Evolutionary conservation across 2,329 filamentous ascomycete genomes (phyloP).

Genomic region (Aspergillus novofumigatus): DNA sequence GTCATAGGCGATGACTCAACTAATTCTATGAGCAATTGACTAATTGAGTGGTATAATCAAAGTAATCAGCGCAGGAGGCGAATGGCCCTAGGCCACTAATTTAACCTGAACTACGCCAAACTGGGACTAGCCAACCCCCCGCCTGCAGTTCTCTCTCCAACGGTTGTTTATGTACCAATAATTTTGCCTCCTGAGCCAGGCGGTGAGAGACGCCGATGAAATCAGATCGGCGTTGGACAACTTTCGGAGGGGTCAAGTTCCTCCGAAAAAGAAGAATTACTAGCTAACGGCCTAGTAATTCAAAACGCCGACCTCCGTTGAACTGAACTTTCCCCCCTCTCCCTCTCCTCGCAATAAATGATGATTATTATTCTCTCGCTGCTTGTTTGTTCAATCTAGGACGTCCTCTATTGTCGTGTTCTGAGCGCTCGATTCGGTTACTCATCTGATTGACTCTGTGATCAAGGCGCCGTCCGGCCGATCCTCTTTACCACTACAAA

Average conservation of each 20-base stretch:
- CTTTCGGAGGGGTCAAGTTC: background rate
- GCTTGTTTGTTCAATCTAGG: background rate
- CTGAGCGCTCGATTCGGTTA: background rate
- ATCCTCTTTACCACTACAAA: background rate
- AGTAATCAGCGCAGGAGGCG: background rate
- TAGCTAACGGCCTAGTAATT: background rate
- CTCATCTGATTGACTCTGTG: background rate
- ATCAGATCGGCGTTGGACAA: constrained; percentile 2
- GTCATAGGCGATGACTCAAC: background rate
- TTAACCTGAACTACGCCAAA: background rate
- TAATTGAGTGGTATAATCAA: background rate
- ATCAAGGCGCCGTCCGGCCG: background rate
- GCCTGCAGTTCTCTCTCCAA: background rate
- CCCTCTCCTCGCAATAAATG: background rate
- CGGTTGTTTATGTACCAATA: background rate
- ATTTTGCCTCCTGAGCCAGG: background rate
- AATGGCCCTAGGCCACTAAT: background rate
- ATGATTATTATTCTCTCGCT: background rate
- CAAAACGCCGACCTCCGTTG: background rate
- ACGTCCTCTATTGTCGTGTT: background rate
- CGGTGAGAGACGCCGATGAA: background rate
- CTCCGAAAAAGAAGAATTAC: background rate
- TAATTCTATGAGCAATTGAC: background rate
- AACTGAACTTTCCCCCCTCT: background rate
- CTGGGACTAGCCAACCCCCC: background rate